Base-by-base conservation (phyloP, 179 eudicot species). In the Dionaea muscipula region DNA sequence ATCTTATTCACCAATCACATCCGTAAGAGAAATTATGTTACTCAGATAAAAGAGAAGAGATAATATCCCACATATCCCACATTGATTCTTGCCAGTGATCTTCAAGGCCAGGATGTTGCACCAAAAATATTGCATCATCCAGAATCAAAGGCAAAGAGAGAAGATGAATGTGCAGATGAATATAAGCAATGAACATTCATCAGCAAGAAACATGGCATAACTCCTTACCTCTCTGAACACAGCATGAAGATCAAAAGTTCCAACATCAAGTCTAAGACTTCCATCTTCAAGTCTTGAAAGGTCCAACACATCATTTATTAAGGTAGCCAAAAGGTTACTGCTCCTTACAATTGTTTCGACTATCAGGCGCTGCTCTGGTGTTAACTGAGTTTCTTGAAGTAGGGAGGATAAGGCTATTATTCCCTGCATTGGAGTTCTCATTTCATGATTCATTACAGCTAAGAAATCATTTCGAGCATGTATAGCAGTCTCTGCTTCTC, bases 391-490 rank as follows among this genome's bases (percentile, higher is more conserved):
- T 67, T 90, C 95, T 65, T 68, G 83, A 41, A 90, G 60, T 17
- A 90, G 74, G 15, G 97, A 90, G 46, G 94, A 82, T 35, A 86
- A 85, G 17, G 97, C 89, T 59, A 83, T 78, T 19, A 90, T 75
- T 27, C 95, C 95, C 62, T 90, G 94, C 94, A 90, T 80, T 7
- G 97, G 95, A 55, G 95, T 90, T 57, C 97, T 73, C 97, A 90
- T 90, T 67, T 90, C 97, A 74, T 90, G 94, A 59, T 90, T 90
- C 97, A 86, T 90, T 55, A 90, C 97, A 21, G 95, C 94, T 61
- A 90, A 68, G 61, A 90, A 90, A 68, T 90, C 97, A 67, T 86
- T 90, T 45, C 95, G 89, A 40, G 97, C 97, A 47, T 80, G 78
- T 27, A 90, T 73, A 51, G 95, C 97, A 20, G 79, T 84, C 71